phyloP scores from a whole-genome alignment of 257 asterid genomes.

The Anisodus tanguticus region DNA sequence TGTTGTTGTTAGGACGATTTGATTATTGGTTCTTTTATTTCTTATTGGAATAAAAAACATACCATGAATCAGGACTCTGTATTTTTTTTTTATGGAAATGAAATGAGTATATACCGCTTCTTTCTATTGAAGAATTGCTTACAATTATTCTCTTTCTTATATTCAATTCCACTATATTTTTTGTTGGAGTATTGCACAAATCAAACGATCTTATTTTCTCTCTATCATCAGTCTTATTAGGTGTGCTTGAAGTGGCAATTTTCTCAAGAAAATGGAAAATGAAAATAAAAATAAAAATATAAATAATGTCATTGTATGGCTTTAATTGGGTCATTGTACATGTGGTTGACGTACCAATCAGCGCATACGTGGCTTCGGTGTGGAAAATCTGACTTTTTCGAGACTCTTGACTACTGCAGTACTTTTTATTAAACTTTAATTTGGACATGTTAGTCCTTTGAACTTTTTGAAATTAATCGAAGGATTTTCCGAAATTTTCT shows the following conservation, averaged over 20 bases:
- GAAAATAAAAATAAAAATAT: no score
- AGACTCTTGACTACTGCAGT: neutral
- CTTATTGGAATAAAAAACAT: neutral
- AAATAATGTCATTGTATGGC: no score
- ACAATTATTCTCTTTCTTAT: neutral
- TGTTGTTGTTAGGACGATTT: neutral
- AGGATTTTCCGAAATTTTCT: neutral
- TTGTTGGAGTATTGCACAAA: neutral
- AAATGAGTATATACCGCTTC: neutral
- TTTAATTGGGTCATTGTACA: conserved; percentile 23
- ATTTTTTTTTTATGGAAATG: neutral
- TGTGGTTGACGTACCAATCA: conserved; percentile 17
- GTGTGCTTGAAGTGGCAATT: neutral
- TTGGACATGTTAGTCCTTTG: neutral
- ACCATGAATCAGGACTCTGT: neutral
- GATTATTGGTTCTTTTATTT: neutral
- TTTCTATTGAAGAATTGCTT: neutral
- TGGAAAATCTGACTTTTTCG: neutral
- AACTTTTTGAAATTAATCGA: neutral
- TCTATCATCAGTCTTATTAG: neutral
- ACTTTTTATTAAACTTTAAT: neutral
- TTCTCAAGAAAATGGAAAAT: conserved; percentile 8
- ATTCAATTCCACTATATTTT: neutral
- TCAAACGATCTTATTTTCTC: neutral
- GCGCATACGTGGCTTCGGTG: neutral